Evolutionary conservation across 2,329 filamentous ascomycete genomes (phyloP), one percentile per base, ranked within the genome.

Genomic region (Colletotrichum echinochloae): DNA sequence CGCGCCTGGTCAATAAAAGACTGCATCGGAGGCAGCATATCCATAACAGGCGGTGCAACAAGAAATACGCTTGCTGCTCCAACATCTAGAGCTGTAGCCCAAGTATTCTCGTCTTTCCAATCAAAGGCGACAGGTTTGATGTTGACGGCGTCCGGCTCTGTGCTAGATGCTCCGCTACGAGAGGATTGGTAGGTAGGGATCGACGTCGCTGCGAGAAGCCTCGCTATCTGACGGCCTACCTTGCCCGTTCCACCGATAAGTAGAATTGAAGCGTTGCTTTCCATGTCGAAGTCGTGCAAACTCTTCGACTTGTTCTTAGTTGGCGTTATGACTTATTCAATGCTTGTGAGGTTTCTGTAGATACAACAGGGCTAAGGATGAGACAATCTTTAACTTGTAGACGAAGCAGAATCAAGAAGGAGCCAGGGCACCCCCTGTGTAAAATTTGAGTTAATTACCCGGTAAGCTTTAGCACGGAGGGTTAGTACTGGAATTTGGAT

Each of bases 221-320:
- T 67, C 48, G 80, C 80, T 37, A 86, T 75, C 37, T 81, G 80
- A 20, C 76, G 76, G 52, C 80, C 79, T 1, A 84, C 79, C 60
- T 83, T 85, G 67, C 84, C 84, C 1, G 81, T 84, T 52, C 84
- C 84, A 55, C 84, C 84, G 2, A 81, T 76, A 8, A 86, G 74
- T 46, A 86, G 78, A 51, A 86, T 66, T 6, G 76, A 46, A 6
- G 49, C 18, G 14, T 7, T 60, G 14, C 52, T 39, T 18, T n/a
- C n/a, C n/a, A n/a, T n/a, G n/a, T n/a, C n/a, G n/a, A n/a, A n/a
- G n/a, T n/a, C n/a, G n/a, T n/a, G n/a, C n/a, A n/a, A n/a, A n/a
- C n/a, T n/a, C n/a, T n/a, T n/a, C n/a, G n/a, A n/a, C n/a, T n/a
- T n/a, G n/a, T n/a, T n/a, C n/a, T n/a, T n/a, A n/a, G n/a, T n/a